A percentile compares a stretch with the other conserved stretches of the same genome.
These are phyloP conservation scores for Rhizopogon vulgaris DNA, from an alignment of 768 basidiomycete genomes.

Conservation along the genomic window DNA sequence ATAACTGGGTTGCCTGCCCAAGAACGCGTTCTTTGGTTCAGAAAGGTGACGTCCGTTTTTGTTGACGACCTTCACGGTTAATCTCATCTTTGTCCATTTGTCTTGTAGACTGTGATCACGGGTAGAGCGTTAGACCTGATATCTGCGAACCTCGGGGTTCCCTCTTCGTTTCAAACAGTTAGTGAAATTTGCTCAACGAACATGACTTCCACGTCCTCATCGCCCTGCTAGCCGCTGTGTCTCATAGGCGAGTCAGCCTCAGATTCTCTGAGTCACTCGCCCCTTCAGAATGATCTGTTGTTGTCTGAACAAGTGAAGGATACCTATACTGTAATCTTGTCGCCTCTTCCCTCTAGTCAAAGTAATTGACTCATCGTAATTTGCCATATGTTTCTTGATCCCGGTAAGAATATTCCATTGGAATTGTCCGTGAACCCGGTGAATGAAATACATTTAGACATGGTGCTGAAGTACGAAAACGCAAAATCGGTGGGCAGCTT, in stretches of 20 bases:
- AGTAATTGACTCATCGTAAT: neutral
- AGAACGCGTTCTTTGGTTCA: constrained; percentile 60
- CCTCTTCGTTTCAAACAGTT: constrained; percentile 8
- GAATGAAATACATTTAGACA: constrained; percentile 12
- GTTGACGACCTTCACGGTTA: constrained; percentile 3
- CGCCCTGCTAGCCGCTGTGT: constrained; percentile 35
- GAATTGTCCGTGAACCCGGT: neutral
- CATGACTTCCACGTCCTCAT: constrained; percentile 20
- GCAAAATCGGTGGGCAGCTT: constrained; percentile 2
- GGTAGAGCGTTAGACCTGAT: constrained; percentile 62
- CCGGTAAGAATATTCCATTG: neutral
- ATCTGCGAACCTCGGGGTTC: constrained; percentile 18
- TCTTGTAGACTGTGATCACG: constrained; percentile 41
- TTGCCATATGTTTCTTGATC: neutral
- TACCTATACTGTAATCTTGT: constrained; percentile 29
- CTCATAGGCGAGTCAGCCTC: constrained; percentile 25
- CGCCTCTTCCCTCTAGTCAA: neutral
- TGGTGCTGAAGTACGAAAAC: constrained; percentile 4
- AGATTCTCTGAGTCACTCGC: constrained; percentile 18
- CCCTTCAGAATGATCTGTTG: constrained; percentile 42
- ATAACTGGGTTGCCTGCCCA: constrained; percentile 19
- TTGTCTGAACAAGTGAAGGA: constrained; percentile 51
- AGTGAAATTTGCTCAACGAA: neutral
- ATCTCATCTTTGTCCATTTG: constrained; percentile 1
- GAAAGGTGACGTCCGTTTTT: constrained; percentile 44